phyloP scores from a whole-genome alignment of 805 yeast species.

The Yamadazyma nakazawae region DNA sequence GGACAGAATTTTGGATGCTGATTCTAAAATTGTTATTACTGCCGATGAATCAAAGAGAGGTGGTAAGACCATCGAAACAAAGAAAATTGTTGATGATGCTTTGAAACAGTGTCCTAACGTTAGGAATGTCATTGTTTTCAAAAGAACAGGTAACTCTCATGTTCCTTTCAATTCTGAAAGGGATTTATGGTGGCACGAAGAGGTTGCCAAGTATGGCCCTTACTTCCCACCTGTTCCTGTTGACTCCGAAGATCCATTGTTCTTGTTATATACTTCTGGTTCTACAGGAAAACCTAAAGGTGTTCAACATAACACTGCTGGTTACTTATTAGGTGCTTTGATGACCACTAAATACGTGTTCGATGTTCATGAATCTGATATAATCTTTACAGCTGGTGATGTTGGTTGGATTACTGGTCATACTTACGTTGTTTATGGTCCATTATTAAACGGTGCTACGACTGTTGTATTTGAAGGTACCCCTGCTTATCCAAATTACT shows the following conservation, averaged over 20 bases:
- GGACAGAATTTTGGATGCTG: slow-evolving; percentile 88
- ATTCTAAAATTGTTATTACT: slow-evolving; percentile 82
- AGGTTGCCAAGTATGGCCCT: slow-evolving; percentile 48
- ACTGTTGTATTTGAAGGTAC: slow-evolving; percentile 84
- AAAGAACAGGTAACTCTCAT: slow-evolving; percentile 76
- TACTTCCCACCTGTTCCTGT: slow-evolving; percentile 88
- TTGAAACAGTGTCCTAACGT: slow-evolving; percentile 71
- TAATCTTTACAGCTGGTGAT: slow-evolving; percentile 83
- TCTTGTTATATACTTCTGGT: slow-evolving; percentile 92
- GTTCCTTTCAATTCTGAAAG: slow-evolving; percentile 75
- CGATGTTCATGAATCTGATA: slow-evolving; percentile 72
- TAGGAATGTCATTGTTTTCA: slow-evolving; percentile 78
- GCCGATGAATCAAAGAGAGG: slow-evolving; percentile 96
- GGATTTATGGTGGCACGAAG: slow-evolving; percentile 59
- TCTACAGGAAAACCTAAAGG: slow-evolving; percentile 91
- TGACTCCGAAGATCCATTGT: slow-evolving; percentile 90
- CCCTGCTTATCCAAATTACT: slow-evolving; percentile 78
- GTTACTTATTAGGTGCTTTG: slow-evolving; percentile 71
- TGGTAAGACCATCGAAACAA: slow-evolving; percentile 87
- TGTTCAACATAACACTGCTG: slow-evolving; percentile 78
- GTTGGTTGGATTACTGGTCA: slow-evolving; percentile 93
- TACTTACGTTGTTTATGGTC: slow-evolving; percentile 80
- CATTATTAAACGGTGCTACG: slow-evolving; percentile 71
- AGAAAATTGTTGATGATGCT: slow-evolving; percentile 94
- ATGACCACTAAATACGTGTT: slow-evolving; percentile 72